Conservation (phyloP, 768 basidiomycete species). For the Pluteus cervinus region DNA sequence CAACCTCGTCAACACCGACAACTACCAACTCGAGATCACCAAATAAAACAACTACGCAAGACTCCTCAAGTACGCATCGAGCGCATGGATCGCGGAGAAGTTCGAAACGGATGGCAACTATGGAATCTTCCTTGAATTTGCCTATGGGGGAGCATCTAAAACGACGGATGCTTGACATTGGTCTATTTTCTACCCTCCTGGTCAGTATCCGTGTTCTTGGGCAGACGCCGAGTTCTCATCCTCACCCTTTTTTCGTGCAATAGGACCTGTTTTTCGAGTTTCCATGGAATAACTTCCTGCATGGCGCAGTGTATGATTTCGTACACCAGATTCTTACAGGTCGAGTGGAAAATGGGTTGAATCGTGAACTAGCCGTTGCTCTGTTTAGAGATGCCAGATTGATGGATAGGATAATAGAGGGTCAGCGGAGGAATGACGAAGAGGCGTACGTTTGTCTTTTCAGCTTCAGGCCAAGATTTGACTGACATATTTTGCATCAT, state of each 20-base stretch:
- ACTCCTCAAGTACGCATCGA: slow-evolving; percentile 5
- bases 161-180: slow-evolving; percentile 64
- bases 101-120: slow-evolving; percentile 38
- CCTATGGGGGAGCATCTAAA: slow-evolving; percentile 81
- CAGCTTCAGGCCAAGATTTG: slow-evolving; percentile 1
- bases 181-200: slow-evolving; percentile 69
- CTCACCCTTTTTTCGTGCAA: slow-evolving; percentile 5
- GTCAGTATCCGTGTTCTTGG: slow-evolving; percentile 38
- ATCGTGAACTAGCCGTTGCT: slow-evolving; percentile 76
- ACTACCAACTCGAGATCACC: too few relatives aligned
- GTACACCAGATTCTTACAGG: slow-evolving; percentile 94
- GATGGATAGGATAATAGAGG: slow-evolving; percentile 83
- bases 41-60: slow-evolving; percentile 18
- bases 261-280: slow-evolving; percentile 95
- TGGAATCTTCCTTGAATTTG: slow-evolving; percentile 29
- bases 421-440: slow-evolving; percentile 72
- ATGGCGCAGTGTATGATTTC: slow-evolving; percentile 93
- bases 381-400: slow-evolving; percentile 84
- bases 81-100: slow-evolving; percentile 47
- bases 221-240: background rate
- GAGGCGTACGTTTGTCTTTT: slow-evolving; percentile 54
- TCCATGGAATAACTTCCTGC: slow-evolving; percentile 97
- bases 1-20: slow-evolving; percentile 16
- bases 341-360: slow-evolving; percentile 72
- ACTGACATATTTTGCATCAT: slow-evolving; percentile 2